Conservation (phyloP, 2,329 filamentous ascomycete genomes). For the Plectosphaerella plurivora region DNA sequence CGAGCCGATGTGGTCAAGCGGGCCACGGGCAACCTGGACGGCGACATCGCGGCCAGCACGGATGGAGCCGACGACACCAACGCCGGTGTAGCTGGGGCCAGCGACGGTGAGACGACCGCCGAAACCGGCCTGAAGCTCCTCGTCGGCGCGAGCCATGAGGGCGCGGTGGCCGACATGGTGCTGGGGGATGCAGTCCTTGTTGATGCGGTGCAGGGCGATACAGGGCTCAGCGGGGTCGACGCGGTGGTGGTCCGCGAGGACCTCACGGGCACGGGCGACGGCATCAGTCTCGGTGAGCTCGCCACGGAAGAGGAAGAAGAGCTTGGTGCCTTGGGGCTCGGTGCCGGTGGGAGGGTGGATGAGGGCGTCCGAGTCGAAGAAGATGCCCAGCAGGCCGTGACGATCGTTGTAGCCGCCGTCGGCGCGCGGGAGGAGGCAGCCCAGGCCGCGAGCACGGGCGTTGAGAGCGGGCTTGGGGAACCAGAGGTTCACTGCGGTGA, state of each 20-base stretch:
- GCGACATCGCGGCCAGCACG: conserved; percentile 45
- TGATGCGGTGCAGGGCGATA: conserved; percentile 54
- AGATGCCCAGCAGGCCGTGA: conserved; percentile 80
- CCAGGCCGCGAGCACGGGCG: conserved; percentile 65
- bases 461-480: conserved; percentile 64
- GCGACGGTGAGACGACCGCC: conserved; percentile 60
- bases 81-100: conserved; percentile 47
- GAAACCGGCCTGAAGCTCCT: conserved; percentile 51
- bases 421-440: conserved; percentile 82
- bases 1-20: conserved; percentile 18
- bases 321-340: conserved; percentile 36
- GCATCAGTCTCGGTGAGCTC: conserved; percentile 71
- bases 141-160: conserved; percentile 54
- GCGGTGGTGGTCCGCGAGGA: conserved; percentile 70
- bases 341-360: conserved; percentile 28
- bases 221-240: conserved; percentile 58
- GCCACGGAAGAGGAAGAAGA: conserved; percentile 88
- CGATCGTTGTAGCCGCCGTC: conserved; percentile 69
- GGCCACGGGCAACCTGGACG: conserved; percentile 23
- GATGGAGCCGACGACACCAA: conserved; percentile 48
- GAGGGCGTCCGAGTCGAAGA: conserved; percentile 73
- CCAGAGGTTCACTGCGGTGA: conserved; percentile 91
- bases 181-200: conserved; percentile 79
- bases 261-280: conserved; percentile 61
- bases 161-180: conserved; percentile 74